Base-by-base conservation (phyloP, 164 flowering plant genomes). In the Chimonanthus praecox region DNA sequence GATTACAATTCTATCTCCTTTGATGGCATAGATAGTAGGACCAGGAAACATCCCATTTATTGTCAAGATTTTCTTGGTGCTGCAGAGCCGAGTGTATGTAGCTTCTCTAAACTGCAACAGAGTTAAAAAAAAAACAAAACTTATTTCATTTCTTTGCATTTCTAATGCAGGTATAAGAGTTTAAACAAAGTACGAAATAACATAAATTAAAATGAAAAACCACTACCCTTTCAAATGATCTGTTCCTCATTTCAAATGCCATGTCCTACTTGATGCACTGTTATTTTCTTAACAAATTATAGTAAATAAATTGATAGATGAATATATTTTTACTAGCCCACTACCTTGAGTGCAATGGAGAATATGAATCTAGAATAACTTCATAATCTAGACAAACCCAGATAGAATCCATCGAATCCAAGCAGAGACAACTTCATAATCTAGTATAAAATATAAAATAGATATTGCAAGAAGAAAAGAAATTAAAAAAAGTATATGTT, bases 1-100 rank as follows among this genome's bases (percentile, higher is more conserved):
- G 48, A 83, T 48, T 6, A 67, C 13, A 6, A 79, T 47, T 48
- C 62, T 83, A 60, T 81, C 85, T 63, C 82, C 83, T 58, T 18
- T 81, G 49, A 62, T 69, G 48, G 69, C 82, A 67, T 70, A n/a
- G 46, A 83, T 46, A 5, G 83, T 73, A 18, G 85, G 85, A 11
- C 85, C 85, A 5, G 85, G 85, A 73, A 70, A 83, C 69, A 67
- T 15, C 11, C 85, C 84, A 49, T 83, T 83, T 18, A 83, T 74
- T 0, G 85, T 83, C 75, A 83, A 70, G 10, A 83, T 83, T 70
- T 60, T 71, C 79, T 83, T 83, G 1, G 72, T 77, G n/a, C 63
- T 71, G 61, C 83, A 81, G 4, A 83, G 78, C 50, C 85, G 45
- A 2, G 78, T 81, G 61, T 75, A 76, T 3, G 80, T 44, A 44